phyloP scores from a whole-genome alignment of 2,329 filamentous ascomycete species.

The Trichothecium roseum region DNA sequence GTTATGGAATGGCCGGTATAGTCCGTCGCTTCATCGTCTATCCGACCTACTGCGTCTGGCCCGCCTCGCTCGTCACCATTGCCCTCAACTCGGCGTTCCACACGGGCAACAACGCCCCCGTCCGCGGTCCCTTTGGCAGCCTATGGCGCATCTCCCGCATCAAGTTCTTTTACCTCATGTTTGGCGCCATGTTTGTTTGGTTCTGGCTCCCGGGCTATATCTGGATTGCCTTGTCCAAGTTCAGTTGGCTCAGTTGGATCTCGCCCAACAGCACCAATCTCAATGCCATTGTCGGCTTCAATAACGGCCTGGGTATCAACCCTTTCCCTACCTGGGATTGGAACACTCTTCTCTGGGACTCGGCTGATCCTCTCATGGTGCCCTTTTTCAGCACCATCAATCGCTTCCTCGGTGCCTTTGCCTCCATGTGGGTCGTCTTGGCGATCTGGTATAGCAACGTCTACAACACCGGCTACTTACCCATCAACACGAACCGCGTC shows the following conservation, averaged over 20 bases:
- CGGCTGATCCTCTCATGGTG: conserved; percentile 26
- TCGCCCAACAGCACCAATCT: conserved; percentile 28
- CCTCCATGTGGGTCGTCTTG: conserved; percentile 43
- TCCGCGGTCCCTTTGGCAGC: conserved; percentile 7
- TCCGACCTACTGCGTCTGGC: conserved; percentile 43
- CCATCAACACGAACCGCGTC: conserved; percentile 40
- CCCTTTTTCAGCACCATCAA: conserved; percentile 37
- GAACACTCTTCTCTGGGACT: conserved; percentile 32
- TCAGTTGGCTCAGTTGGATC: conserved; percentile 46
- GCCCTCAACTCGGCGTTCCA: conserved; percentile 40
- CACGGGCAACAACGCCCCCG: conserved; percentile 21
- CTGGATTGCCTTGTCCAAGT: conserved; percentile 34
- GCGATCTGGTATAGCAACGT: conserved; percentile 49
- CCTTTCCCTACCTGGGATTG: conserved; percentile 32
- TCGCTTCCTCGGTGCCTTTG: conserved; percentile 45
- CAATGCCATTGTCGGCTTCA: conserved; percentile 23
- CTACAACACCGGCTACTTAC: conserved; percentile 45
- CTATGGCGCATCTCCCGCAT: conserved; percentile 27
- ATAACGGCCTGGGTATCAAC: conserved; percentile 28
- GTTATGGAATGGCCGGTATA: conserved; percentile 43
- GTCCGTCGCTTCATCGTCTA: conserved; percentile 40
- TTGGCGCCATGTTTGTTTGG: conserved; percentile 37
- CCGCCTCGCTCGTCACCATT: conserved; percentile 37
- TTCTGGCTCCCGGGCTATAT: conserved; percentile 45
- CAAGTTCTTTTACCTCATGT: conserved; percentile 33